Base-by-base conservation (phyloP, 208 protist species). In the Trypanosoma conorhini region DNA sequence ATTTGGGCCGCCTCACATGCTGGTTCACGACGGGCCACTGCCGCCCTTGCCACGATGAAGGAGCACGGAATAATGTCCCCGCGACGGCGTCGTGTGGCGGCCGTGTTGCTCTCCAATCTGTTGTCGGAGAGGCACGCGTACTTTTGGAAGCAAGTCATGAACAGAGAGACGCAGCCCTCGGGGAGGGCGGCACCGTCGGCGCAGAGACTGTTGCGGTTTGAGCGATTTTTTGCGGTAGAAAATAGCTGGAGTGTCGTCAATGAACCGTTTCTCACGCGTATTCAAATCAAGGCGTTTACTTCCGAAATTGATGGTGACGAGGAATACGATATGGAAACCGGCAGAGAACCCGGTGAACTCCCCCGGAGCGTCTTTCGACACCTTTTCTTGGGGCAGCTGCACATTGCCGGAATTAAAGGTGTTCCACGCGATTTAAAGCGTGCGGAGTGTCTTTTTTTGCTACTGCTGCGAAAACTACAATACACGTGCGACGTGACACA, bases 401-500 rank as follows among this genome's bases (percentile, higher is more conserved):
- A 82, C n/a, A 55, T 90, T 52, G 59, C 73, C 5, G 86, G 89
- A 15, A 80, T 89, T 67, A 81, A 83, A 30, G 80, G 67, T 9
- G 65, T 83, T 42, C 55, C 48, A 7, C 74, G 76, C 13, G 74
- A 89, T 65, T 40, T 81, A 21, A 33, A 51, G 0, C 76, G 76
- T 40, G 85, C 87, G 12, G 77, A 92, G 74, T 96, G 90, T 69
- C 74, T 81, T 69, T 70, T 90, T 26, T 81, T 93, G 22, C 58
- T 75, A 33, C 61, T 89, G 17, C 81, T 96, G 8, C 90, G 90
- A 10, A 62, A 79, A 26, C 63, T 93, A 15, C 74, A 80, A n/a
- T 96, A 89, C 72, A 66, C 83, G 24, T 96, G 90, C 67, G 90
- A 95, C 65, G 63, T 92, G 13, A 26, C 67, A 24, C 58, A 88